A percentile compares a stretch with the other conserved stretches of the same genome.
These are phyloP conservation scores for Tylopilus sp. DNA, from an alignment of 1,284 basidiomycete genomes.

Conservation along the genomic window DNA sequence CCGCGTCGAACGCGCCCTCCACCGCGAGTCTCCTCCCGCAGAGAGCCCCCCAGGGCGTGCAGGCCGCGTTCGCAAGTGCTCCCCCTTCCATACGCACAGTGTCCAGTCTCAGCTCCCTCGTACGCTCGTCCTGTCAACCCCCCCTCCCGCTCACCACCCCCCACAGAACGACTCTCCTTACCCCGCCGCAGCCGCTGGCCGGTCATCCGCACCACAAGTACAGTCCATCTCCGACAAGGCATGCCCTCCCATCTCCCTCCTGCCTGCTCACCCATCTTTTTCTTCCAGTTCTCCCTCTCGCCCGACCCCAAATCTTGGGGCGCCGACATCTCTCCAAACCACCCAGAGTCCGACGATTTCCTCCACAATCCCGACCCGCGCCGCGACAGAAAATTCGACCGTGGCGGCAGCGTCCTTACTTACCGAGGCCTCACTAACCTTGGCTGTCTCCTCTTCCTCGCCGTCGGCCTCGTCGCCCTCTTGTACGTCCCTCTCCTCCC, in stretches of 20 bases:
- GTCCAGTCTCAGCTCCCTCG: slow-evolving; percentile 43
- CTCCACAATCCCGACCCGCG: slow-evolving; percentile 75
- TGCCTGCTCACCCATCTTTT: neutral
- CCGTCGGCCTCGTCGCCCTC: slow-evolving; percentile 57
- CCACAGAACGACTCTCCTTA: slow-evolving; percentile 46
- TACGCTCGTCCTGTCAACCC: slow-evolving; percentile 19
- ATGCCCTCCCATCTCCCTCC: slow-evolving; percentile 1
- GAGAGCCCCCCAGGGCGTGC: slow-evolving; percentile 34
- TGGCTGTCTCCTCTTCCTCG: slow-evolving; percentile 69
- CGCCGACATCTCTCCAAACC: slow-evolving; percentile 55
- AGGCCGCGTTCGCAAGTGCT: slow-evolving; percentile 45
- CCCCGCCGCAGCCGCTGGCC: slow-evolving; percentile 29
- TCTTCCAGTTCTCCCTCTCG: slow-evolving; percentile 61
- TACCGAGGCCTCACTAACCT: slow-evolving; percentile 70
- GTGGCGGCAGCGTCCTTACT: slow-evolving; percentile 65
- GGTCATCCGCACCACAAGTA: slow-evolving; percentile 19
- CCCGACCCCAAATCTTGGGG: slow-evolving; percentile 69
- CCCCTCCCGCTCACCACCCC: neutral
- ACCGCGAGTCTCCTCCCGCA: slow-evolving; percentile 49
- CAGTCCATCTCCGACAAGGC: slow-evolving; percentile 51
- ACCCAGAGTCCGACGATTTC: slow-evolving; percentile 63
- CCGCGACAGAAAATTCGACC: slow-evolving; percentile 60
- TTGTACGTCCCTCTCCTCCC: slow-evolving; percentile 51
- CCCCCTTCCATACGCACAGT: slow-evolving; percentile 40
- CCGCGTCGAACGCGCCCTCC: slow-evolving; percentile 43